These are phyloP conservation scores for Botrytis pseudocinerea DNA, from an alignment of 2,329 filamentous ascomycete genomes.

Conservation along the genomic window DNA sequence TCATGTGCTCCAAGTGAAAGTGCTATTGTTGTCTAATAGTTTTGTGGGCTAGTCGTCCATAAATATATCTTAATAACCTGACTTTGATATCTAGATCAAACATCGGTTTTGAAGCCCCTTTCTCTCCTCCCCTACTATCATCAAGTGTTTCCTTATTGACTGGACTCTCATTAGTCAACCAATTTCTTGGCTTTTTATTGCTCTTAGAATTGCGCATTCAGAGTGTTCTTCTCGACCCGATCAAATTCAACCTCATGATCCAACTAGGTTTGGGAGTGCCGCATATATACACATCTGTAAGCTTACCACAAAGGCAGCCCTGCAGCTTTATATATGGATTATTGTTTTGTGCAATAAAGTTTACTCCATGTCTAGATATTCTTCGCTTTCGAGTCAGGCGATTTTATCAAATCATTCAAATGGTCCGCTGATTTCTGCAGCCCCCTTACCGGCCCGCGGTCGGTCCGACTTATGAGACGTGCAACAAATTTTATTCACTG, in stretches of 20 bases:
- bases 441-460: not conserved
- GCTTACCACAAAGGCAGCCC: not conserved
- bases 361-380: not conserved
- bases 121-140: not conserved
- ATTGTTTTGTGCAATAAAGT: not conserved
- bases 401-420: not conserved
- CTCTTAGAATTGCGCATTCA: not conserved
- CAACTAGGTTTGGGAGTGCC: not conserved
- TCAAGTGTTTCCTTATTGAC: not conserved
- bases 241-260: not conserved
- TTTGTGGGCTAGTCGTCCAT: not conserved
- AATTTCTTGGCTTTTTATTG: not conserved
- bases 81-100: not conserved
- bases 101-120: not conserved
- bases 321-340: not conserved
- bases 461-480: slow-evolving; percentile 15
- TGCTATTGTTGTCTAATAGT: not conserved
- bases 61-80: not conserved
- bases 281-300: not conserved
- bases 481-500: slow-evolving; percentile 8
- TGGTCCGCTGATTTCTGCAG: not conserved
- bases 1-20: not conserved
- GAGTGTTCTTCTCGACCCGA: not conserved
- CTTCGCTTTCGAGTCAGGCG: not conserved
- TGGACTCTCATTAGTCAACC: not conserved